Evolutionary conservation across 1,139 yeast genomes (phyloP), one percentile per base, ranked within the genome.

Genomic region (Pichia sp.): DNA sequence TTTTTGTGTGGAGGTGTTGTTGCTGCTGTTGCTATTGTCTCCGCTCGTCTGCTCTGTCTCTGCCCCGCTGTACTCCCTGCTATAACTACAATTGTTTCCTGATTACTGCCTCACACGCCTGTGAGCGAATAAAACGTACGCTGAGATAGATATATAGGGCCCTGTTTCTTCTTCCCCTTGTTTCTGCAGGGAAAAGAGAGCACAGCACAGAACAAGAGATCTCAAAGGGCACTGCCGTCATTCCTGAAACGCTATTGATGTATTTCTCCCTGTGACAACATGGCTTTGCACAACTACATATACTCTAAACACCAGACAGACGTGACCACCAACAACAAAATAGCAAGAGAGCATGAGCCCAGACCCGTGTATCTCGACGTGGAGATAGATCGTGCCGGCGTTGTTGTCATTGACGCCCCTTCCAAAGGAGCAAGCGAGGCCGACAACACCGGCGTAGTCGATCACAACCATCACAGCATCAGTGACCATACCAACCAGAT

Each of bases 201-300:
- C 23, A 19, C 23, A 31, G 8, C 34, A 31, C 34, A 31, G 34
- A 8, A 8, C 34, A 11, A 8, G 11, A 31, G 4, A 31, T 4
- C 34, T 11, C 11, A 3, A 31, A 31, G 34, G 11, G 4, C 11
- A 11, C 34, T 11, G 11, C 34, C 34, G 8, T 11, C 34, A 8
- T 8, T 11, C 34, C 8, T 31, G 11, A 2, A 31, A 31, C 34
- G 34, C 34, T 31, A 11, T 31, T 31, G 34, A 31, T 31, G 34
- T 31, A 31, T 31, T 11, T 31, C 11, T 11, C 11, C 3, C 7
- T 29, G 19, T 4, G 11, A 30, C 3, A 19, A 19, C 32, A 56
- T 76, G 81, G 81, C 81, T 1, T 64, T 77, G 34, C 75, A 77
- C 60, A 77, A 77, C 60, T 76, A 77, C 59, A 69, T 76, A 54